Base-by-base conservation (phyloP, 2,329 filamentous ascomycete species). In the Coniella vitis region DNA sequence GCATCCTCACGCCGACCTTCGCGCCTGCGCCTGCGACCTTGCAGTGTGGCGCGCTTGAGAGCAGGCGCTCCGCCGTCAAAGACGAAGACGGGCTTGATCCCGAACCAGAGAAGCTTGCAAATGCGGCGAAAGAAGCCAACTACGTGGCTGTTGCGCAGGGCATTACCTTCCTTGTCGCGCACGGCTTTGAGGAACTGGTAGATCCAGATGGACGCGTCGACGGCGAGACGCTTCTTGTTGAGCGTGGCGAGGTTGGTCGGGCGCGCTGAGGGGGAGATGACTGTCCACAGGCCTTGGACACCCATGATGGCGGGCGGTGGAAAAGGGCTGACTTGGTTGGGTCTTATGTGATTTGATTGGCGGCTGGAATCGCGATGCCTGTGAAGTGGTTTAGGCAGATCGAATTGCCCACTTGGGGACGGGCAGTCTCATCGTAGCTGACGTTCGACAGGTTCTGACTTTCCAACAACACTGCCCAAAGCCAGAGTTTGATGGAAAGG, bases 171-270 rank as follows among this genome's bases (percentile, higher is more conserved):
- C 62, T 97, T 96, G 69, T 98, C 93, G 60, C 93, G 90, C 10
- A 98, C 93, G 9, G 94, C 93, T 71, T 98, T 98, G 60, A 98
- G 81, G 62, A 98, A 98, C 64, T 98, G 93, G 74, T 98, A 98
- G 60, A 98, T 97, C 93, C 93, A 98, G 64, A 98, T 98, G 12
- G 90, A 96, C 51, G 94, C 93, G 69, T 98, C 93, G 57, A 98
- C 89, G 40, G 93, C 94, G 43, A 98, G 85, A 14, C 93, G 89
- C 70, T 95, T 96, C 58, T 87, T 88, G 66, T 97, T 97, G 53
- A 98, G 82, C 13, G 91, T 95, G 60, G 94, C 90, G 59, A 98
- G 85, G 67, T 95, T 96, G 55, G 94, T 95, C 17, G 93, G 94
- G 34, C 93, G 86, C 41, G 93, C 93, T 64, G 90, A 96, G 39